Evolutionary conservation across 257 asterid species (phyloP).

Genomic region (Phtheirospermum japonicum): DNA sequence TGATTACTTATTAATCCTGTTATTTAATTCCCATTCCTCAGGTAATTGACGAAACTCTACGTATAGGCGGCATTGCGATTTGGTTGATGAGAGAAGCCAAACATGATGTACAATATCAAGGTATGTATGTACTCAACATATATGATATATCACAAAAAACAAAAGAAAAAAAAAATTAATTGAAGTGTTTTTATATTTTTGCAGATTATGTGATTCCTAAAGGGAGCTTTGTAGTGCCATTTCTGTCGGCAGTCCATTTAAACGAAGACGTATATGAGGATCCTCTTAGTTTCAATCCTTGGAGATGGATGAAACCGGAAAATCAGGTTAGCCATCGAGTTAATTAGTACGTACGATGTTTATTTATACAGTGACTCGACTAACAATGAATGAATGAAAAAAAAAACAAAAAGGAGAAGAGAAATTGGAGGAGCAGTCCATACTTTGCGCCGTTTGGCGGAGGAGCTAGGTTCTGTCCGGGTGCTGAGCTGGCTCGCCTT

Average conservation of each 20-base stretch:
- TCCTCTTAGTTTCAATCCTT: constrained; percentile 66
- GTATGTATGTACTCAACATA: constrained; percentile 37
- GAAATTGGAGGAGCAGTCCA: constrained; percentile 80
- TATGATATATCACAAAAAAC: neutral
- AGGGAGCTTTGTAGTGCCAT: constrained; percentile 87
- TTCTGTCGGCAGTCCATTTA: constrained; percentile 85
- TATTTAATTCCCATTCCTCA: constrained; percentile 24
- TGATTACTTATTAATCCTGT: neutral
- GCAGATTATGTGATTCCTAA: constrained; percentile 77
- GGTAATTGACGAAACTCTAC: constrained; percentile 89
- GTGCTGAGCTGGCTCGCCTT: constrained; percentile 94
- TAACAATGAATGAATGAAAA: constrained; percentile 5
- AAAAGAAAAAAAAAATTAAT: too few species aligned
- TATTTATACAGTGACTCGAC: too few species aligned
- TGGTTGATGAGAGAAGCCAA: constrained; percentile 96
- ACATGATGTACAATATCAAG: constrained; percentile 59
- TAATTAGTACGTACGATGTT: too few species aligned
- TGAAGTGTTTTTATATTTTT: neutral
- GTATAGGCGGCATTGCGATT: constrained; percentile 85
- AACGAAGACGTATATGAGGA: constrained; percentile 57
- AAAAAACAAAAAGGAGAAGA: constrained; percentile 59
- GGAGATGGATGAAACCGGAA: constrained; percentile 92
- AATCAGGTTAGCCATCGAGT: constrained; percentile 61
- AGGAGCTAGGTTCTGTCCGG: constrained; percentile 89
- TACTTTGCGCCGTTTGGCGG: constrained; percentile 89